phyloP scores from a whole-genome alignment of 2,329 filamentous ascomycete species.

The Xylaria digitata region DNA sequence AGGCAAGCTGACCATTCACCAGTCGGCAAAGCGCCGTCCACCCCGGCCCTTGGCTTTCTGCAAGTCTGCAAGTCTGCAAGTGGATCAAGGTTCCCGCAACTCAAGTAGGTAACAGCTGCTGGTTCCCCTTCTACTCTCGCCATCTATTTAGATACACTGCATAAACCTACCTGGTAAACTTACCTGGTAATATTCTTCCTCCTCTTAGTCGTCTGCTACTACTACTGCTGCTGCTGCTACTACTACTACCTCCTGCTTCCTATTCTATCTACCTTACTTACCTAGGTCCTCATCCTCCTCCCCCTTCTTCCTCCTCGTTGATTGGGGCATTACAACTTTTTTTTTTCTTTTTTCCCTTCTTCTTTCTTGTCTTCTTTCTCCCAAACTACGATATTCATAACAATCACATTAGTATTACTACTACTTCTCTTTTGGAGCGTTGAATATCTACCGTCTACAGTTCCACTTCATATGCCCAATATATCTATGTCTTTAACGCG shows the following conservation, averaged over 20 bases:
- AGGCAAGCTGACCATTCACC: conserved; percentile 43
- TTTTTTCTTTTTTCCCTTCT: not conserved
- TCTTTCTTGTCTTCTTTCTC: conserved; percentile 32
- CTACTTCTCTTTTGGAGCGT: not conserved
- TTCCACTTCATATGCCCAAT: conserved; percentile 23
- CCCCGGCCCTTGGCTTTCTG: conserved; percentile 48
- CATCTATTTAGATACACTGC: conserved; percentile 6
- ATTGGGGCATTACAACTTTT: conserved; percentile 36
- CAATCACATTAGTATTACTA: conserved; percentile 29
- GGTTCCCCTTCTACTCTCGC: conserved; percentile 18
- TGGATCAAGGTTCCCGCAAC: conserved; percentile 40
- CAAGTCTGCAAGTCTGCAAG: conserved; percentile 29
- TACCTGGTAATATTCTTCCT: not conserved
- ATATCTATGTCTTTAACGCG: conserved; percentile 40
- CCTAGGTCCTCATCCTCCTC: conserved; percentile 30
- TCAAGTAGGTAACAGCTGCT: conserved; percentile 35
- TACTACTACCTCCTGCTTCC: not conserved
- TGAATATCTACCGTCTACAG: conserved; percentile 4
- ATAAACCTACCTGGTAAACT: conserved; percentile 25
- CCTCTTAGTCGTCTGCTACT: no score
- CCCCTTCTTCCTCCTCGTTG: conserved; percentile 37
- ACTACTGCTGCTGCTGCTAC: not conserved
- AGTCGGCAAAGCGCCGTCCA: conserved; percentile 42
- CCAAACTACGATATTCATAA: conserved; percentile 39
- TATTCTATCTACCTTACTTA: conserved; percentile 10